phyloP scores from a whole-genome alignment of 306 rosid genomes.

The Benincasa hispida region DNA sequence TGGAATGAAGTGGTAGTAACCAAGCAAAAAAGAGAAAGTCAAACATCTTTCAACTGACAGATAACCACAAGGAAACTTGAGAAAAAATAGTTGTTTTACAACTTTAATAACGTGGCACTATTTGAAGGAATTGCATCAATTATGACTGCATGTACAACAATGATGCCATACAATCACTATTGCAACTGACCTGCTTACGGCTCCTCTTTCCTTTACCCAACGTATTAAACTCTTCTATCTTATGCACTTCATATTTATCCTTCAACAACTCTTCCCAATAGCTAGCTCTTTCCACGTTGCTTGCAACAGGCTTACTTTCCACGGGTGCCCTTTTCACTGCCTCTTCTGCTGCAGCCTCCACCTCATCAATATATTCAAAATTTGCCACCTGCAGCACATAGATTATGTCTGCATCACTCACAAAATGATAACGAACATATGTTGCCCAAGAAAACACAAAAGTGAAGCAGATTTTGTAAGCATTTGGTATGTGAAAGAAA shows the following conservation, averaged over 20 bases:
- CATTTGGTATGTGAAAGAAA: neutral
- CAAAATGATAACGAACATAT: neutral
- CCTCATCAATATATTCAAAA: slow-evolving; percentile 88
- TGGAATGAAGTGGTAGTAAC: too few species aligned
- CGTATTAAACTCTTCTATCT: slow-evolving; percentile 76
- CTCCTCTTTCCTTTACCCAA: slow-evolving; percentile 95
- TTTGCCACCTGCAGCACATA: slow-evolving; percentile 71
- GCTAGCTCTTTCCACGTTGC: slow-evolving; percentile 46
- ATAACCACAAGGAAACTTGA: neutral
- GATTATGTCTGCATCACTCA: slow-evolving; percentile 2
- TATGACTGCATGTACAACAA: neutral
- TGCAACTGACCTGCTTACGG: slow-evolving; percentile 65
- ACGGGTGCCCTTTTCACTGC: slow-evolving; percentile 46
- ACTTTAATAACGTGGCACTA: slow-evolving; percentile 1
- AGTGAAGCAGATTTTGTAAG: neutral
- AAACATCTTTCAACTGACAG: neutral
- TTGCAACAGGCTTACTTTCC: slow-evolving; percentile 27
- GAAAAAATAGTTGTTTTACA: neutral
- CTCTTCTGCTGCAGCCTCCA: slow-evolving; percentile 67
- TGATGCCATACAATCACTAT: neutral
- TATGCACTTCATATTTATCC: slow-evolving; percentile 81
- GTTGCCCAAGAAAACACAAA: neutral
- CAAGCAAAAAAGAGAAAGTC: neutral
- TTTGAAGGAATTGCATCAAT: neutral
- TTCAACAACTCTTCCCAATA: slow-evolving; percentile 91